These are phyloP conservation scores for Stephania cephalantha DNA, from an alignment of 164 flowering plant genomes.

Conservation along the genomic window DNA sequence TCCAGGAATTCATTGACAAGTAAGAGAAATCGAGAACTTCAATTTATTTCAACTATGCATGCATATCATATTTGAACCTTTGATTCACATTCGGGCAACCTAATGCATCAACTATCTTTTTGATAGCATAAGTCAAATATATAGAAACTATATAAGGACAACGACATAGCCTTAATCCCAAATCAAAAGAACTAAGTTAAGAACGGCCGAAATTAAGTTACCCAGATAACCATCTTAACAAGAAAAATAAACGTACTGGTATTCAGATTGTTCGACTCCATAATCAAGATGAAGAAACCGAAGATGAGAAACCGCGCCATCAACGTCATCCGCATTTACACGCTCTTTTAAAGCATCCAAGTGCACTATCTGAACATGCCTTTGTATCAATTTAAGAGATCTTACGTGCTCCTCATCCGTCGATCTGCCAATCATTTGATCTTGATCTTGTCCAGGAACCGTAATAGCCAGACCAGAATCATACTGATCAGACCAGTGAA, in stretches of 20 bases:
- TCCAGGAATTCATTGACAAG: background rate
- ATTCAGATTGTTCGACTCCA: conserved; percentile 63
- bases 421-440: conserved; percentile 9
- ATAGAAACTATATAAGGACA: too few relatives aligned
- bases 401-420: conserved; percentile 29
- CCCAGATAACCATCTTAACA: background rate
- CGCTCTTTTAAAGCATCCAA: conserved; percentile 57
- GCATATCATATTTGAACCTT: too few relatives aligned
- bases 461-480: conserved; percentile 53
- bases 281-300: conserved; percentile 60
- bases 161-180: too few relatives aligned
- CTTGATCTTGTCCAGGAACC: conserved; percentile 21
- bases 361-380: conserved; percentile 63
- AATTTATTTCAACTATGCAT: too few relatives aligned
- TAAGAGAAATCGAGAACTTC: background rate
- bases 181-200: too few relatives aligned
- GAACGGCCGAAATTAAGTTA: too few relatives aligned
- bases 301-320: conserved; percentile 49
- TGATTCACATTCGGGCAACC: too few relatives aligned
- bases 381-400: conserved; percentile 39
- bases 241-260: conserved; percentile 42
- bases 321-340: conserved; percentile 36
- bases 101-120: too few relatives aligned
- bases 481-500: conserved; percentile 32
- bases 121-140: too few relatives aligned